phyloP scores from a whole-genome alignment of 2,329 filamentous ascomycete species.

The Cordyceps cicadae region DNA sequence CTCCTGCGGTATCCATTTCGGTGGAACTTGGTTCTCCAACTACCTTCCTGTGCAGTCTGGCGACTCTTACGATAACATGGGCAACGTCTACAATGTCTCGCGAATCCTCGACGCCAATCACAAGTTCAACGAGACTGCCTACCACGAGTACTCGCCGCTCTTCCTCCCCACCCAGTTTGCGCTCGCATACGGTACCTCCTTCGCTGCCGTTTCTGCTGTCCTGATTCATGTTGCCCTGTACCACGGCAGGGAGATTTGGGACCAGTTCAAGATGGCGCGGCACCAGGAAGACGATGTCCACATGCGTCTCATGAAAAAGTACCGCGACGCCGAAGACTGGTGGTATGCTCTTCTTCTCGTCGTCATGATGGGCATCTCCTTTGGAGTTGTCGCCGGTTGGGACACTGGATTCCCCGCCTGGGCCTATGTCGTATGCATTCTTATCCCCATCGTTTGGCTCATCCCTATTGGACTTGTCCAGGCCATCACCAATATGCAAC shows the following conservation, averaged over 20 bases:
- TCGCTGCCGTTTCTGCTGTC: conserved; percentile 58
- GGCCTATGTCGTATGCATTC: conserved; percentile 49
- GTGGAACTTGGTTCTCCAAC: conserved; percentile 47
- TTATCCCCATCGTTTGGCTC: conserved; percentile 50
- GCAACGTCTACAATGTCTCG: conserved; percentile 49
- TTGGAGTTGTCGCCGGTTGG: conserved; percentile 47
- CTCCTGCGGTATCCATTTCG: conserved; percentile 52
- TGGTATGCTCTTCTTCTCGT: conserved; percentile 47
- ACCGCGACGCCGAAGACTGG: conserved; percentile 51
- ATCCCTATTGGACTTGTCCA: conserved; percentile 55
- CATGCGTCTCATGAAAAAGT: conserved; percentile 55
- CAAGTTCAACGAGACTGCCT: conserved; percentile 52
- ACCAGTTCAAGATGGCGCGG: conserved; percentile 46
- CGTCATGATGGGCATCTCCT: conserved; percentile 46
- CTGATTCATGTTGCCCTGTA: conserved; percentile 48
- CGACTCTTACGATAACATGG: conserved; percentile 57
- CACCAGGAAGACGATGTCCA: conserved; percentile 51
- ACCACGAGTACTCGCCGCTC: conserved; percentile 56
- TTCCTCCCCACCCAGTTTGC: conserved; percentile 56
- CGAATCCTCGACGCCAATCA: conserved; percentile 48
- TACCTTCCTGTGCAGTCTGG: conserved; percentile 55
- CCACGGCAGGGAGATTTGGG: conserved; percentile 46
- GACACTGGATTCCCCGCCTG: conserved; percentile 50
- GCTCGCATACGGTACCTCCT: conserved; percentile 53
- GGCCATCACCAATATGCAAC: conserved; percentile 52